phyloP scores from a whole-genome alignment of 1,139 yeast species.

The Kluyveromyces sp. region DNA sequence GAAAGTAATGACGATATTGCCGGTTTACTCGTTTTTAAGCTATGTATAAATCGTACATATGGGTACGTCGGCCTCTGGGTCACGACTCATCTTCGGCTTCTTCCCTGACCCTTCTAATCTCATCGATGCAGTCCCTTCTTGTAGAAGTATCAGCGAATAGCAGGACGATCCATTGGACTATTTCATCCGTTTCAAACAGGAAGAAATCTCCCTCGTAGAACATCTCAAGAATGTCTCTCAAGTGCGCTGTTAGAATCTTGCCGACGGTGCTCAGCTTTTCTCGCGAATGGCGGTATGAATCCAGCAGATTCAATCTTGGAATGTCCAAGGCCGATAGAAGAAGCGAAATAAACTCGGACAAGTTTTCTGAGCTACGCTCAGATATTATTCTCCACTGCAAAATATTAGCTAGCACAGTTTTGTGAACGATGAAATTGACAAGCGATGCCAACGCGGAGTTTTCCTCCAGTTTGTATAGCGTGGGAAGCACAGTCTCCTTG shows the following conservation, averaged over 20 bases:
- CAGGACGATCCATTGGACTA: slow-evolving; percentile 50
- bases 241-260: slow-evolving; percentile 43
- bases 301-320: slow-evolving; percentile 10
- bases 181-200: slow-evolving; percentile 62
- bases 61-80: too few species aligned
- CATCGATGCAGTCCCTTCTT: slow-evolving; percentile 54
- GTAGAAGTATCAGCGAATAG: slow-evolving; percentile 68
- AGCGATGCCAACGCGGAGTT: slow-evolving; percentile 12
- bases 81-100: slow-evolving; percentile 5
- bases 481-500: slow-evolving; percentile 17
- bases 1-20: too few species aligned
- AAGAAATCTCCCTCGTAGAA: slow-evolving; percentile 70
- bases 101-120: slow-evolving; percentile 41
- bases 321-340: slow-evolving; percentile 20
- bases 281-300: slow-evolving; percentile 21
- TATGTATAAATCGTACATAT: too few species aligned
- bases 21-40: too few species aligned
- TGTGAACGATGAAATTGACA: slow-evolving; percentile 20
- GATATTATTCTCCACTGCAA: slow-evolving; percentile 30
- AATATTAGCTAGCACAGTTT: slow-evolving; percentile 19
- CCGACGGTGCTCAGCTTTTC: slow-evolving; percentile 26
- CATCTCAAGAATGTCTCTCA: slow-evolving; percentile 62
- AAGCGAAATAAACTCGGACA: slow-evolving; percentile 23
- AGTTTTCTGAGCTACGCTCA: slow-evolving; percentile 28
- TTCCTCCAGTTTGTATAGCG: slow-evolving; percentile 14